Base-by-base conservation (phyloP, 768 basidiomycete species). In the Lactarius psammicola region DNA sequence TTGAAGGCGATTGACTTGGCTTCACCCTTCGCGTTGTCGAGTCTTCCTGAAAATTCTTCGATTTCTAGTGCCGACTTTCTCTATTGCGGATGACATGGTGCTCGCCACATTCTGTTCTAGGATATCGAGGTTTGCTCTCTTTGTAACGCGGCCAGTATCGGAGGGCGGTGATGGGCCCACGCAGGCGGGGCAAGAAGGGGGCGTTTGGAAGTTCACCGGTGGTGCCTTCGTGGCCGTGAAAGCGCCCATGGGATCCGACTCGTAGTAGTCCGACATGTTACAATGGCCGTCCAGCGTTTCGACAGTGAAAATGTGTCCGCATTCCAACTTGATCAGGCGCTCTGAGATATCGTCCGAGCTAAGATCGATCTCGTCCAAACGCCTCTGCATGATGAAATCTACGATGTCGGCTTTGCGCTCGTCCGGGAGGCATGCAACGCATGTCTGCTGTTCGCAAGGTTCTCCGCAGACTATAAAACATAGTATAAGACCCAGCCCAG, bases 231-330 rank as follows among this genome's bases (percentile, higher is more conserved):
- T 71, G 0, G 62, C 67, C 1, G 66, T 46, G 65, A 68, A 77
- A 1, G 30, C 30, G 15, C 73, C 77, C 59, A 73, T 64, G 0
- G 18, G 9, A 53, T 75, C 72, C 10, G 65, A 30, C 8, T 68
- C 59, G 66, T 80, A 80, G 65, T 73, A 76, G 0, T 71, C 64
- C 13, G 55, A 28, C 68, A 80, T 71, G 4, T 69, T 60, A 66
- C 74, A 76, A 49, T 74, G 71, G 0, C 78, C 78, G 53, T 80
- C 79, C 4, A 81, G 71, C 0, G 77, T 77, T 65, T 77, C 78
- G 5, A 78, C 75, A 0, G 80, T 80, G 69, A 80, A 78, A 51
- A 73, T 70, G 64, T 81, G 80, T 1, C 76, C 73, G 59, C 80
- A 80, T 40, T 72, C 72, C 6, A 75, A 66, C 4, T 63, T 72